phyloP scores from a whole-genome alignment of 1,284 basidiomycete species.

The Volvariella volvacea region DNA sequence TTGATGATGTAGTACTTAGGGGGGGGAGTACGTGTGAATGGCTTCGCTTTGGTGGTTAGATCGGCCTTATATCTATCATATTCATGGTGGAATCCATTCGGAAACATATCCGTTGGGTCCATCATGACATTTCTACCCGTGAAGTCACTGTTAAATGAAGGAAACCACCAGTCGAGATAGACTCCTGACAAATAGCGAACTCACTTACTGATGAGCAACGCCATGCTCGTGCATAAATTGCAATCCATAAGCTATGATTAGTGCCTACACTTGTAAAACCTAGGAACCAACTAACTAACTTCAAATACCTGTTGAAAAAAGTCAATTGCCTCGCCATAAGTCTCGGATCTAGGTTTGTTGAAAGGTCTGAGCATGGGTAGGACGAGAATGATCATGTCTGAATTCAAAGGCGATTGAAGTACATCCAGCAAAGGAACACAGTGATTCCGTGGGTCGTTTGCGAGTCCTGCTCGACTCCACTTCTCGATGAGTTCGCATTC shows the following conservation, averaged over 20 bases:
- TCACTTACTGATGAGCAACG: not conserved
- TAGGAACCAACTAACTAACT: not conserved
- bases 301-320: not conserved
- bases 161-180: not conserved
- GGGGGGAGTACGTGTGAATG: conserved; percentile 21
- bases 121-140: not conserved
- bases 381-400: conserved; percentile 17
- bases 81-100: conserved; percentile 19
- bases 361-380: conserved; percentile 21
- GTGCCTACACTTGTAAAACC: not conserved
- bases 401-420: conserved; percentile 16
- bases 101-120: not conserved
- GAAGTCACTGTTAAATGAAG: no score
- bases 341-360: conserved; percentile 1
- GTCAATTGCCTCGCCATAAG: not conserved
- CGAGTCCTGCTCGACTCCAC: conserved; percentile 9
- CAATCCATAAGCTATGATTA: not conserved
- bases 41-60: not conserved
- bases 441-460: conserved; percentile 23
- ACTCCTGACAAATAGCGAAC: not conserved
- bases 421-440: conserved; percentile 28
- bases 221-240: not conserved
- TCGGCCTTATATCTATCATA: not conserved
- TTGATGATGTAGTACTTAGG: conserved; percentile 26
- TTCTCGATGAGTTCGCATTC: conserved; percentile 12